These are phyloP conservation scores for Torrubiellomyces zombiae DNA, from an alignment of 2,329 filamentous ascomycete genomes.

Conservation along the genomic window DNA sequence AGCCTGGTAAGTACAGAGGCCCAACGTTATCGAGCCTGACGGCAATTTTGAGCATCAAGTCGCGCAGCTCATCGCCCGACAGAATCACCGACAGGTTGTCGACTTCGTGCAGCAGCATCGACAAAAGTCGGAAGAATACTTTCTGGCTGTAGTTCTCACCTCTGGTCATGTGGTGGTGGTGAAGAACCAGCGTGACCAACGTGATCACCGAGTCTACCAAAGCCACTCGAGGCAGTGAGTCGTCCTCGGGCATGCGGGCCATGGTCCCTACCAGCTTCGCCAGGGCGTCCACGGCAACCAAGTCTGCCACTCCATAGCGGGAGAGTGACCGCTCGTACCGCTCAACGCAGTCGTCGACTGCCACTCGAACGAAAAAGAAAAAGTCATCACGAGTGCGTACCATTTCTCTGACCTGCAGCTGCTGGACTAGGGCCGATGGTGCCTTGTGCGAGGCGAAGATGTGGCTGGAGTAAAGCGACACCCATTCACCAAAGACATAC, in stretches of 20 bases:
- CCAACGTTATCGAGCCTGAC: constrained; percentile 56
- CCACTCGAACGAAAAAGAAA: constrained; percentile 61
- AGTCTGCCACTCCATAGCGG: constrained; percentile 42
- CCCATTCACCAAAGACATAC: constrained; percentile 94
- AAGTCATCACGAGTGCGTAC: constrained; percentile 63
- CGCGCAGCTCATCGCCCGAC: constrained; percentile 42
- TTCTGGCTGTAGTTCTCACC: constrained; percentile 73
- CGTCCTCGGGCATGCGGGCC: constrained; percentile 52
- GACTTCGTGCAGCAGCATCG: constrained; percentile 63
- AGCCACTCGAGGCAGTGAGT: constrained; percentile 44
- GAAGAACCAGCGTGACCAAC: constrained; percentile 65
- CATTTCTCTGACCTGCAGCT: constrained; percentile 59
- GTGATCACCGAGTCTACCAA: constrained; percentile 67
- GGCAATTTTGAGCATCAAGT: constrained; percentile 57
- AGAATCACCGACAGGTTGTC: constrained; percentile 40
- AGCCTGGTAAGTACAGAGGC: constrained; percentile 62
- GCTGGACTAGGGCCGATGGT: constrained; percentile 61
- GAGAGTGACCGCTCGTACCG: constrained; percentile 59
- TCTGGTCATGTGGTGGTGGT: constrained; percentile 67
- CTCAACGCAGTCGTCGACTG: constrained; percentile 63
- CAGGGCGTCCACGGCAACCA: constrained; percentile 57
- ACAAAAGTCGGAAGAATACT: constrained; percentile 83
- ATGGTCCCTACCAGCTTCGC: constrained; percentile 65
- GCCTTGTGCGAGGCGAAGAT: constrained; percentile 59
- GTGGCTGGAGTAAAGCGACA: constrained; percentile 63